Percentiles rank a stretch among this genome's conserved stretches.
phyloP scores from a whole-genome alignment of 73 alveolate species.

The Stentor roeselii region DNA sequence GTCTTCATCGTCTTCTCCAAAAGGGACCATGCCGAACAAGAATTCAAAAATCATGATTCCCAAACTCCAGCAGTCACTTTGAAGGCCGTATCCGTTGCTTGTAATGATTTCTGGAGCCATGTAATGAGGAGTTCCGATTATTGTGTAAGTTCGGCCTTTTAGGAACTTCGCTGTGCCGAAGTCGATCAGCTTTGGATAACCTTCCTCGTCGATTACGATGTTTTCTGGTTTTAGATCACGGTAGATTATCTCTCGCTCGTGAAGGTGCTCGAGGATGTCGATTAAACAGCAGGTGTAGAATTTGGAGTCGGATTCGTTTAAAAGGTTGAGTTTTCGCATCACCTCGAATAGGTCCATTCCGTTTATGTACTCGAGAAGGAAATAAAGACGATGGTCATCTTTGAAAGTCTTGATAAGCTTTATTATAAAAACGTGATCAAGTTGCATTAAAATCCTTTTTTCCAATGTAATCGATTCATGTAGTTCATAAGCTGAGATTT shows the following conservation, averaged over 20 bases:
- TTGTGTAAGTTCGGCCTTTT: conserved; percentile 44
- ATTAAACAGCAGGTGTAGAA: conserved; percentile 45
- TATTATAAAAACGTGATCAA: conserved; percentile 50
- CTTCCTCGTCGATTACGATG: conserved; percentile 74
- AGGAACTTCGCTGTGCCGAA: conserved; percentile 71
- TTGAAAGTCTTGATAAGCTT: conserved; percentile 45
- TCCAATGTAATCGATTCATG: conserved; percentile 42
- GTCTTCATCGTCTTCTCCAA: conserved; percentile 27
- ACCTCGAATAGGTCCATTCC: conserved; percentile 64
- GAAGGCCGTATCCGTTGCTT: conserved; percentile 49
- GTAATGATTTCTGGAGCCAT: conserved; percentile 63
- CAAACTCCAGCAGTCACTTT: conserved; percentile 56
- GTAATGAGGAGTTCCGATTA: conserved; percentile 63
- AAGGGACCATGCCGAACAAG: conserved; percentile 43
- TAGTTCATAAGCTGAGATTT: conserved; percentile 33
- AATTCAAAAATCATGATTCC: conserved; percentile 54
- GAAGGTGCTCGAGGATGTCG: conserved; percentile 57
- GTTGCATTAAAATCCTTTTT: conserved; percentile 34
- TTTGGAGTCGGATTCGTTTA: conserved; percentile 39
- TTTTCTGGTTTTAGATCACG: conserved; percentile 81
- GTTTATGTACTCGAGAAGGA: conserved; percentile 42
- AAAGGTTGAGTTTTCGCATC: conserved; percentile 41
- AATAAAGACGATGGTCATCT: conserved; percentile 46
- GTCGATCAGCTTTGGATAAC: conserved; percentile 74
- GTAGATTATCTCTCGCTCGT: conserved; percentile 52